Percentiles rank a stretch among this genome's conserved stretches.
phyloP scores from a whole-genome alignment of 192 early-diverging fungal genomes.

The Gigaspora rosea region DNA sequence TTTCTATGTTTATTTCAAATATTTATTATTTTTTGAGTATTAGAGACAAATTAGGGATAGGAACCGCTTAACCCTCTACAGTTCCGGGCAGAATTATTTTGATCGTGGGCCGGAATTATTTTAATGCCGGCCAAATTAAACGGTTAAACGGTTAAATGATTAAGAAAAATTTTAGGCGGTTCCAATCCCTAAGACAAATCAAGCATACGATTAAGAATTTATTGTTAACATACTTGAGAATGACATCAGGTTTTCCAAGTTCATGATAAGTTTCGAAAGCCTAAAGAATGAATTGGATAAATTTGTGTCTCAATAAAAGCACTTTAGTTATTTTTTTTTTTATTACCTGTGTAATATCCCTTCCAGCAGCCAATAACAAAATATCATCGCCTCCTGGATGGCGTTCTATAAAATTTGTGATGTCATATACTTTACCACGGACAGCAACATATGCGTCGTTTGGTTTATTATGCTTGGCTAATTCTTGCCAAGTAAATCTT shows the following conservation, averaged over 20 bases:
- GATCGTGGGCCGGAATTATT: too few relatives aligned
- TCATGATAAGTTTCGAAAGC: slow-evolving; percentile 52
- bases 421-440: slow-evolving; percentile 54
- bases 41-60: too few relatives aligned
- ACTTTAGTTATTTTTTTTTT: neutral
- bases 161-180: too few relatives aligned
- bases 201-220: neutral
- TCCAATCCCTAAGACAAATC: too few relatives aligned
- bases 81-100: too few relatives aligned
- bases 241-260: slow-evolving; percentile 42
- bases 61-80: too few relatives aligned
- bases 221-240: slow-evolving; percentile 41
- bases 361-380: slow-evolving; percentile 48
- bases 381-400: slow-evolving; percentile 54
- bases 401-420: slow-evolving; percentile 49
- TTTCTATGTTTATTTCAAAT: slow-evolving; percentile 35
- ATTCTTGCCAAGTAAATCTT: slow-evolving; percentile 48
- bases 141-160: too few relatives aligned
- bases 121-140: too few relatives aligned
- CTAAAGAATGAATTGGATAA: slow-evolving; percentile 19
- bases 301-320: neutral
- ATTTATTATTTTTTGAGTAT: too few relatives aligned
- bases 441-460: slow-evolving; percentile 44
- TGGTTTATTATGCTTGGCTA: slow-evolving; percentile 45
- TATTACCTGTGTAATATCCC: slow-evolving; percentile 57